A percentile compares a stretch with the other conserved stretches of the same genome.
phyloP scores from a whole-genome alignment of 2,329 filamentous ascomycete genomes.

The Claviceps humidiphila region DNA sequence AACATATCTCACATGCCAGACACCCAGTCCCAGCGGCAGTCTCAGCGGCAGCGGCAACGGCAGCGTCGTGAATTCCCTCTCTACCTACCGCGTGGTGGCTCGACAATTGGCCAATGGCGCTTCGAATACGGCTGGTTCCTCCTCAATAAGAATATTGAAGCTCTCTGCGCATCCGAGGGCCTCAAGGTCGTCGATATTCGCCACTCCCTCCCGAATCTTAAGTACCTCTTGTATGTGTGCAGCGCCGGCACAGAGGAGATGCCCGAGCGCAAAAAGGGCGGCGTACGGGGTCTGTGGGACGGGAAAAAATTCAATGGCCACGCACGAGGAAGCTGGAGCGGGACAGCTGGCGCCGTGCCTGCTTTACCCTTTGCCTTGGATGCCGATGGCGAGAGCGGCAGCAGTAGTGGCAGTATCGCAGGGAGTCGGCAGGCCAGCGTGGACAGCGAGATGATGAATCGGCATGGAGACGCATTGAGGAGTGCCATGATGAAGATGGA shows the following conservation, averaged over 20 bases:
- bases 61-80: conserved; percentile 66
- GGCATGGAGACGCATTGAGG: conserved; percentile 25
- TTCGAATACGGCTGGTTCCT: conserved; percentile 96
- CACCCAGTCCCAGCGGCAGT: conserved; percentile 32
- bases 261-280: conserved; percentile 47
- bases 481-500: conserved; percentile 18
- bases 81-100: conserved; percentile 49
- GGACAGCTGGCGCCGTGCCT: conserved; percentile 9
- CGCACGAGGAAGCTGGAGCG: conserved; percentile 11
- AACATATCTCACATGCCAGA: conserved; percentile 48
- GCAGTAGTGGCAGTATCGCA: conserved; percentile 17
- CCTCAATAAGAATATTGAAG: conserved; percentile 90
- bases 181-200: conserved; percentile 78
- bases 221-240: conserved; percentile 81
- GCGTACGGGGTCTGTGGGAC: conserved; percentile 44
- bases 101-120: conserved; percentile 61
- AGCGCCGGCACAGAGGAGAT: conserved; percentile 60
- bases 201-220: conserved; percentile 84
- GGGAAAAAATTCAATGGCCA: conserved; percentile 31
- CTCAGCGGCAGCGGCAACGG: conserved; percentile 14
- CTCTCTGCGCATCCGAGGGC: conserved; percentile 49
- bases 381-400: conserved; percentile 25
- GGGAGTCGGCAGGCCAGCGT: conserved; percentile 29
- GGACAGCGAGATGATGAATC: conserved; percentile 28
- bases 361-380: not conserved